Conservation (phyloP, 352 stramenopile species). For the Globisporangium irregulare region DNA sequence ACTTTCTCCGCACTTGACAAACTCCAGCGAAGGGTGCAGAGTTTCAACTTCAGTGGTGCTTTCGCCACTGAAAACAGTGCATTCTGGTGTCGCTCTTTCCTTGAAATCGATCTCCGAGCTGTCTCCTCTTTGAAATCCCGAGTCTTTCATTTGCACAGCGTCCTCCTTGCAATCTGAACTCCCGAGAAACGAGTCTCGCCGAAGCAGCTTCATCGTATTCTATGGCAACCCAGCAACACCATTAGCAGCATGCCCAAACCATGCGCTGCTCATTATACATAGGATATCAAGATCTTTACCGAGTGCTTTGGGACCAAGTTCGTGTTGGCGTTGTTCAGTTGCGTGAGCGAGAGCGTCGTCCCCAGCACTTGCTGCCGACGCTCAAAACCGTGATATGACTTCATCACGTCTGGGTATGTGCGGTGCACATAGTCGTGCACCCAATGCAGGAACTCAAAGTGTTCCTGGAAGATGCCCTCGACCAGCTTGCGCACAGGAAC, state of each 20-base stretch:
- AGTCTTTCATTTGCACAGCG: background rate
- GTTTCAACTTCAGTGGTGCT: background rate
- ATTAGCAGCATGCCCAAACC: background rate
- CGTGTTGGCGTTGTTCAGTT: constrained; percentile 37
- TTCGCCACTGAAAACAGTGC: constrained; percentile 8
- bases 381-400: constrained; percentile 54
- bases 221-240: constrained; percentile 7
- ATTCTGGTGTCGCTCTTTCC: background rate
- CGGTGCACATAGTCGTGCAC: constrained; percentile 78
- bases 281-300: constrained; percentile 16
- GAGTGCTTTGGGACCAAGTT: constrained; percentile 67
- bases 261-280: background rate
- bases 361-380: constrained; percentile 45
- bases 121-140: background rate
- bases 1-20: constrained; percentile 23
- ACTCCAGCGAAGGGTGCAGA: constrained; percentile 23
- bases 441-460: constrained; percentile 84
- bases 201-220: constrained; percentile 35
- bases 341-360: constrained; percentile 25
- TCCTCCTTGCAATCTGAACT: constrained; percentile 7
- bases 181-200: constrained; percentile 19
- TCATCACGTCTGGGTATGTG: constrained; percentile 56
- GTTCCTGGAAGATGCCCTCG: constrained; percentile 71
- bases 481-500: constrained; percentile 65
- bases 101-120: background rate